Percentiles rank a stretch among this genome's conserved stretches.
phyloP scores from a whole-genome alignment of 2,329 filamentous ascomycete species.

The Ophiocordyceps australis region DNA sequence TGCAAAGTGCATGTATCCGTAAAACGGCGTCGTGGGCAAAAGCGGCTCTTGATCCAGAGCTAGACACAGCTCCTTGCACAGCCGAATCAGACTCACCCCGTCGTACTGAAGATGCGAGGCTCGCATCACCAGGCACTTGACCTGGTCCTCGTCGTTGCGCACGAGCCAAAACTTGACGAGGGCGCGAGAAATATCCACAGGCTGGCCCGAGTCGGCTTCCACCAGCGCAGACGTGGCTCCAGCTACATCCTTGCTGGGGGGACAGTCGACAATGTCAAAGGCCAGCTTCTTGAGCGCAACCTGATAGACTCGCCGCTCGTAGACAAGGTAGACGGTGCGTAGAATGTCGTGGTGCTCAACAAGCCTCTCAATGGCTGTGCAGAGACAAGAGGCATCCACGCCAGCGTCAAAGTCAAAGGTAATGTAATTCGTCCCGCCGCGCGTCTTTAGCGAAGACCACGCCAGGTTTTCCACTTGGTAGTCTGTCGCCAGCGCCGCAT shows the following conservation, averaged over 20 bases:
- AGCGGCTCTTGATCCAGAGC: background rate
- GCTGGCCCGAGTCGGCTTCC: background rate
- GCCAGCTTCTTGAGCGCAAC: background rate
- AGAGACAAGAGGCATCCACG: background rate
- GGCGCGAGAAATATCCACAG: background rate
- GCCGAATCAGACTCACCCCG: constrained; percentile 1
- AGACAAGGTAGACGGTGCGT: constrained; percentile 1
- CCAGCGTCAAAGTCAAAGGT: constrained; percentile 1
- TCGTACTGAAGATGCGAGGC: constrained; percentile 2
- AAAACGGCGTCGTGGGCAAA: background rate
- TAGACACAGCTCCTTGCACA: constrained; percentile 1
- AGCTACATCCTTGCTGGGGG: background rate
- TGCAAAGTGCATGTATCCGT: constrained; percentile 1
- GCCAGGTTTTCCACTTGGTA: constrained; percentile 2
- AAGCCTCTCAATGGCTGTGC: background rate
- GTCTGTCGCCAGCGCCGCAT: constrained; percentile 1
- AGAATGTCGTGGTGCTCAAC: constrained; percentile 1
- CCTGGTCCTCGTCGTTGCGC: background rate
- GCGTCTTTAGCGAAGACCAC: constrained; percentile 1
- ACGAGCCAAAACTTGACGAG: constrained; percentile 1
- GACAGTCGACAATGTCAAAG: background rate
- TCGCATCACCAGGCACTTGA: constrained; percentile 1
- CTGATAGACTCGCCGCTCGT: constrained; percentile 1
- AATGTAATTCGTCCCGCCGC: constrained; percentile 1
- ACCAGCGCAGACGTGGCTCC: background rate